A percentile compares a stretch with the other conserved stretches of the same genome.
These are phyloP conservation scores for Daldinia bambusicola DNA, from an alignment of 495 filamentous ascomycete species.

Conservation along the genomic window DNA sequence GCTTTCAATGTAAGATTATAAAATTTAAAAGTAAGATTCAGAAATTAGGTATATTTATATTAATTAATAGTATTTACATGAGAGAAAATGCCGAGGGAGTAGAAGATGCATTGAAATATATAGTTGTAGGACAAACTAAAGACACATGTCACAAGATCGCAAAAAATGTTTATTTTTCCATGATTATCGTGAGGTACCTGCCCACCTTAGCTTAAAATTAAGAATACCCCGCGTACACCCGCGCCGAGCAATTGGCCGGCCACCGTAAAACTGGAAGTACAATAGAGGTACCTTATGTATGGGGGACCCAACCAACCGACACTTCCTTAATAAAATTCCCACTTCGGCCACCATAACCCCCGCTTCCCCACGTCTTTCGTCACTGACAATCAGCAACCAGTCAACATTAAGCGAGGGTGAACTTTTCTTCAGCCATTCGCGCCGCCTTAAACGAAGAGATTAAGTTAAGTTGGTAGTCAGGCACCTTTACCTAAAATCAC, in stretches of 20 bases:
- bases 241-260: constrained; percentile 43
- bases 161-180: constrained; percentile 39
- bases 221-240: constrained; percentile 41
- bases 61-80: constrained; percentile 17
- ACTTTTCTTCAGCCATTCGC: neutral
- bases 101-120: constrained; percentile 4
- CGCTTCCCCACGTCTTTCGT: constrained; percentile 11
- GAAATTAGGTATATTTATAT: constrained; percentile 1
- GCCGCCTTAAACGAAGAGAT: neutral
- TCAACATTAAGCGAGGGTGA: neutral
- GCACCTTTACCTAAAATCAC: neutral
- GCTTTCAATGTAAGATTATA: neutral
- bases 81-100: neutral
- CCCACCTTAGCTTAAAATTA: constrained; percentile 41
- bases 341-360: neutral
- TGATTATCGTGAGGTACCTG: constrained; percentile 44
- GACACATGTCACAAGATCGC: constrained; percentile 39
- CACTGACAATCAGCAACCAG: neutral
- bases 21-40: neutral
- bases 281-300: neutral
- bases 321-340: neutral
- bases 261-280: neutral
- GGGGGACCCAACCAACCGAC: neutral
- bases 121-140: constrained; percentile 7
- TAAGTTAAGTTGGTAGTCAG: neutral